Percentiles rank a stretch among this genome's conserved stretches.
phyloP scores from a whole-genome alignment of 805 yeast genomes.

The Metschnikowia bowlesiae region DNA sequence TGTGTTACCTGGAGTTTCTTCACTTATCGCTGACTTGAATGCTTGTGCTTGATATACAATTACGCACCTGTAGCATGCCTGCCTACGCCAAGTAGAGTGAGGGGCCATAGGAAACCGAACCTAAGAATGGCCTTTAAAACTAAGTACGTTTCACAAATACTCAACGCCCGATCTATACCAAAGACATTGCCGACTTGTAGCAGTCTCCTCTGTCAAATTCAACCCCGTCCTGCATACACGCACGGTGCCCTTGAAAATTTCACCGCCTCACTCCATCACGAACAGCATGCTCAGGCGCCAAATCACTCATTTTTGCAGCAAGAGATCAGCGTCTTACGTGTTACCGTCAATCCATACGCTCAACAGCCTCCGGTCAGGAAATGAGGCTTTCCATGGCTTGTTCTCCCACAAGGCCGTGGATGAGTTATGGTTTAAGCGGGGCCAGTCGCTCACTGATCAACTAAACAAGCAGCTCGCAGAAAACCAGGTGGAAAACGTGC shows the following conservation, averaged over 20 bases:
- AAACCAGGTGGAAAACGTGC: slow-evolving; percentile 26
- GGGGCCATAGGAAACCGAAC: too few relatives aligned
- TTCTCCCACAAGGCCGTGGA: slow-evolving; percentile 44
- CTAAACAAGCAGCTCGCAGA: slow-evolving; percentile 36
- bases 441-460: slow-evolving; percentile 32
- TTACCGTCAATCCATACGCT: slow-evolving; percentile 31
- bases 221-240: not conserved
- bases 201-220: not conserved
- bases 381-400: slow-evolving; percentile 45
- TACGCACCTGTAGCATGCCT: too few relatives aligned
- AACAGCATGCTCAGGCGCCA: slow-evolving; percentile 5
- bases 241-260: slow-evolving; percentile 1
- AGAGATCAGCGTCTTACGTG: slow-evolving; percentile 26
- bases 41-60: too few relatives aligned
- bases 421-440: slow-evolving; percentile 48
- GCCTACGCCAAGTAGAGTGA: too few relatives aligned
- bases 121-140: too few relatives aligned
- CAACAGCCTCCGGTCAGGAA: slow-evolving; percentile 24
- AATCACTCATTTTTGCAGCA: not conserved
- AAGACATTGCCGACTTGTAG: too few relatives aligned
- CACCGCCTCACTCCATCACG: not conserved
- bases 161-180: too few relatives aligned
- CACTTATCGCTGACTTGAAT: too few relatives aligned
- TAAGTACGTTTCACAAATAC: too few relatives aligned
- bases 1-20: too few relatives aligned